These are phyloP conservation scores for Leptodontidium sp. DNA, from an alignment of 2,329 filamentous ascomycete genomes.

Conservation along the genomic window DNA sequence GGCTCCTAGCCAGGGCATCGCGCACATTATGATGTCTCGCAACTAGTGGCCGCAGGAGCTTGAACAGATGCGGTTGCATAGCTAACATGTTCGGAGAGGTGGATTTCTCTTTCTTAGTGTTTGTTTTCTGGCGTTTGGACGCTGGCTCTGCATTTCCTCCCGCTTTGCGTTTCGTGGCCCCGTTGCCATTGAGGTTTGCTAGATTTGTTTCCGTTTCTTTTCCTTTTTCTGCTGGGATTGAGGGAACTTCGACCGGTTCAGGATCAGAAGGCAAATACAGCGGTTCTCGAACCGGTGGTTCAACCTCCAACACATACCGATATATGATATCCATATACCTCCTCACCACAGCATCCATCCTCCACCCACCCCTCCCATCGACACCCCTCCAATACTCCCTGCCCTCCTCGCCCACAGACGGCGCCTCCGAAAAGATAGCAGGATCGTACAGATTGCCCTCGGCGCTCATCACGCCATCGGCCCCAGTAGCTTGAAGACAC, in stretches of 20 bases:
- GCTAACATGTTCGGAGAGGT: constrained; percentile 72
- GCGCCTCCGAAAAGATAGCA: constrained; percentile 78
- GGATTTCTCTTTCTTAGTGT: constrained; percentile 45
- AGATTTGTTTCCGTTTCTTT: constrained; percentile 1
- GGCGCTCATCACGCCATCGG: constrained; percentile 93
- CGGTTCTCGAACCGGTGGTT: constrained; percentile 72
- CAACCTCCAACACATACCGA: constrained; percentile 72
- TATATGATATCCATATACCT: constrained; percentile 93
- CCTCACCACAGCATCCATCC: constrained; percentile 86
- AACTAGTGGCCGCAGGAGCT: constrained; percentile 85
- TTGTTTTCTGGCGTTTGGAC: constrained; percentile 53
- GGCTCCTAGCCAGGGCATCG: constrained; percentile 77
- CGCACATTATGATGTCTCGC: constrained; percentile 82
- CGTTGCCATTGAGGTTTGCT: background rate
- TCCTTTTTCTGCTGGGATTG: background rate
- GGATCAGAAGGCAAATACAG: constrained; percentile 70
- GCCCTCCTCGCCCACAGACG: constrained; percentile 68
- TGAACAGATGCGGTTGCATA: constrained; percentile 93
- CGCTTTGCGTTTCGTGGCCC: constrained; percentile 30
- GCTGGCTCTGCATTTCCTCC: constrained; percentile 41
- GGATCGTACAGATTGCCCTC: constrained; percentile 96
- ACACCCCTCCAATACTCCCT: constrained; percentile 87
- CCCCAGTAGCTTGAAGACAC: constrained; percentile 85
- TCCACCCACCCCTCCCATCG: constrained; percentile 83
- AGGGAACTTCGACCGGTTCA: constrained; percentile 47